Evolutionary conservation across 1,139 yeast species (phyloP).

Genomic region (Scheffersomyces segobiensis): DNA sequence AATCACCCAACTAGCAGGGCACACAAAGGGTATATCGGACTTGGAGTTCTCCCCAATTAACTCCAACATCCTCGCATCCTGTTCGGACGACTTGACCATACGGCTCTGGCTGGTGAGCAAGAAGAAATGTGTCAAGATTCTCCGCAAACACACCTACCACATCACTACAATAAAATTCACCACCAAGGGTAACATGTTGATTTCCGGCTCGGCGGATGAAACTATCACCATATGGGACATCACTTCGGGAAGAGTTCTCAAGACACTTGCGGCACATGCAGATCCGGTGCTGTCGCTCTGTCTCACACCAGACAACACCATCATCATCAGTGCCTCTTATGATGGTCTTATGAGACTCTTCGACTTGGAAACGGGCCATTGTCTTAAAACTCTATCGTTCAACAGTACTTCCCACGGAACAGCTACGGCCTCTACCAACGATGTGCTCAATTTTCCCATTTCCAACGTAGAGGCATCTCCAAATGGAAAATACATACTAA

Average conservation of each 20-base stretch:
- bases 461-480: constrained; percentile 74
- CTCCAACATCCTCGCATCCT: constrained; percentile 73
- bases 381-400: constrained; percentile 83
- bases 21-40: constrained; percentile 68
- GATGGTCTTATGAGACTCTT: constrained; percentile 90
- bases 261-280: constrained; percentile 89
- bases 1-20: constrained; percentile 54
- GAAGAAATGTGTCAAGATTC: constrained; percentile 54
- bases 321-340: constrained; percentile 83
- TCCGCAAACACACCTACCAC: constrained; percentile 84
- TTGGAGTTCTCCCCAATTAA: constrained; percentile 73
- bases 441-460: constrained; percentile 62
- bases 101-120: constrained; percentile 66
- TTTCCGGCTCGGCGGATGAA: constrained; percentile 88
- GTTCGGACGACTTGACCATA: constrained; percentile 82
- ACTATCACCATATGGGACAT: constrained; percentile 91
- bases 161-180: constrained; percentile 75
- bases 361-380: constrained; percentile 87
- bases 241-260: constrained; percentile 64
- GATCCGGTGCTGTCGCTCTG: constrained; percentile 84
- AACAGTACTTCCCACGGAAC: constrained; percentile 58
- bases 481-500: constrained; percentile 77
- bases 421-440: constrained; percentile 58
- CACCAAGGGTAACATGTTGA: constrained; percentile 71
- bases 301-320: constrained; percentile 75